Base-by-base conservation (phyloP, 768 basidiomycete genomes). In the Dacryopinax spathularia region DNA sequence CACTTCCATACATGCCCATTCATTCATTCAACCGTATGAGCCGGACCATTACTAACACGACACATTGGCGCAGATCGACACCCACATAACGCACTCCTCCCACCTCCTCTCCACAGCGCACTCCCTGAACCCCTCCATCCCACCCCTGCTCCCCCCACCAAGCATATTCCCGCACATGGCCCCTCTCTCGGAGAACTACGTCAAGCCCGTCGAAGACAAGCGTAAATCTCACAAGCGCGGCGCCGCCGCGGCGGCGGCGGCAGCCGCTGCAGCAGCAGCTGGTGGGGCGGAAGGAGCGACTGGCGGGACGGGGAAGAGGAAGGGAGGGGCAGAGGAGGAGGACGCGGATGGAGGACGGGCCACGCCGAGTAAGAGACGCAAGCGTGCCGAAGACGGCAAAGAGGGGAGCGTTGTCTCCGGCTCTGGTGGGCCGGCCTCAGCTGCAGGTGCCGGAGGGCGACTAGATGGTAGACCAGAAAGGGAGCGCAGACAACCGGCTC, bases 211-310 rank as follows among this genome's bases (percentile, higher is more conserved):
- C 29, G 56, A 15, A 44, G 72, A 15, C 73, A 74, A 63, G 66
- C 70, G 36, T 71, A 74, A 74, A 72, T 66, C 64, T 68, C 29
- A 62, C 63, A 29, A 64, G 72, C 34, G 70, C 71, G 29, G 69
- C n/a, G n/a, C n/a, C n/a, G n/a, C n/a, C n/a, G n/a, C n/a, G n/a
- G n/a, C n/a, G n/a, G n/a, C n/a, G n/a, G n/a, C n/a, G n/a, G n/a
- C n/a, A n/a, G n/a, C n/a, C n/a, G n/a, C n/a, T n/a, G n/a, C n/a
- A n/a, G n/a, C n/a, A n/a, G n/a, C n/a, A n/a, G n/a, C n/a, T n/a
- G n/a, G n/a, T n/a, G n/a, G n/a, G n/a, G n/a, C n/a, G n/a, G n/a
- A n/a, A n/a, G n/a, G n/a, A 69, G 35, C 62, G 70, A 56, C 63
- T 72, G 68, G 68, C 68, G 44, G 48, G 69, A 61, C 72, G 72